Base-by-base conservation (phyloP, 2,329 filamentous ascomycete genomes). In the Colletotrichum sublineola region DNA sequence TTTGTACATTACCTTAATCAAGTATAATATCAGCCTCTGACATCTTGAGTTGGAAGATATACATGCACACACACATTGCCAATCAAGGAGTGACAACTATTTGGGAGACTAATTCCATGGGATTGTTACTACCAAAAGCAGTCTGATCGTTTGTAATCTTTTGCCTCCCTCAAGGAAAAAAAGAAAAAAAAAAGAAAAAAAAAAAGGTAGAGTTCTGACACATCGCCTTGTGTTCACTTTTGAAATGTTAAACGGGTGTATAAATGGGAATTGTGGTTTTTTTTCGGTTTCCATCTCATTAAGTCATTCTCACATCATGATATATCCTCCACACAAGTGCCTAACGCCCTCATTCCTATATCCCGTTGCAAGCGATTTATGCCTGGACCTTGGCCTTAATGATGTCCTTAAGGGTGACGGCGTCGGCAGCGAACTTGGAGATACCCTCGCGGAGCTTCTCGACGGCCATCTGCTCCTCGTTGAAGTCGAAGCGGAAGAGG, bases 391-490 rank as follows among this genome's bases (percentile, higher is more conserved):
- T 98, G 86, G 91, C 85, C 89, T 92, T 92, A 81, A 99, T 89
- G 80, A 97, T 95, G 76, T 90, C 89, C 93, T 98, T 98, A 79
- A 99, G 92, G 73, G 94, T 97, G 77, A 95, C 87, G 77, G 96
- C 95, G 81, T 99, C 96, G 78, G 96, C 96, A 72, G 96, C 96
- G 81, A 99, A 99, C 88, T 98, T 98, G 89, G 94, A 97, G 89
- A 99, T 99, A 86, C 96, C 96, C 87, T 99, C 96, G 75, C 95
- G 94, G 79, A 99, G 92, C 93, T 99, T 99, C 92, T 98, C 95
- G 77, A 97, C 94, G 75, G 94, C 96, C 96, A 99, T 99, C 84
- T 96, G 93, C 81, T 99, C 95, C 90, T 99, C 96, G 90, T 99
- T 99, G 92, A 99, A 97, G 86, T 95, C 93, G 89, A 98, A 99